Evolutionary conservation across 768 basidiomycete species (phyloP), one percentile per base, ranked within the genome.

Genomic region (Naganishia friedmannii): DNA sequence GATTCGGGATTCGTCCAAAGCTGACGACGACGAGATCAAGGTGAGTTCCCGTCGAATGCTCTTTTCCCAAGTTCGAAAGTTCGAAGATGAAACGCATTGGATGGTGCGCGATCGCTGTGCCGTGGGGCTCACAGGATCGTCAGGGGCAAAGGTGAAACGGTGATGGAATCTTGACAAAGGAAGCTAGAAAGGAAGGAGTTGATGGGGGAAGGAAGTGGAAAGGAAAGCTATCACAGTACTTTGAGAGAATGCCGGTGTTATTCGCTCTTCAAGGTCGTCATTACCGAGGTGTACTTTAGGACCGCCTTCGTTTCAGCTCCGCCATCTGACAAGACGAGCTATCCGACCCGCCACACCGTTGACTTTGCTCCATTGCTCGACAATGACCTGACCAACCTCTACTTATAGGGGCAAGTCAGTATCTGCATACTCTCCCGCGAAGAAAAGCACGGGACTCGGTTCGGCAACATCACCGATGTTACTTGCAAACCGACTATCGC

Each of bases 1-100:
- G 60, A 46, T 63, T 66, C 19, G 65, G 65, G 65, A 53, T 53
- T 3, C 28, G 48, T 19, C 67, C 67, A 23, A 68, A 56, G 53
- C 31, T 68, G 67, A 68, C 67, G n/a, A 54, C 29, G 23, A 56
- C 67, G 31, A 53, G 67, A 28, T 68, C 67, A 29, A 68, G 67
- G 67, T 68, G 54, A 68, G 67, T 56, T 13, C 23, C 42, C 54
- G 29, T 23, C 19, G 15, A 13, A 45, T 21, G 42, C 5, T 26
- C 4, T 63, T 4, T 42, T 26, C 7, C 39, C 42, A 42, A n/a
- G n/a, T n/a, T n/a, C n/a, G n/a, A n/a, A n/a, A n/a, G 23, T 10
- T 37, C 6, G 39, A 63, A 37, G 37, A 23, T 68, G 67, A 53
- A 39, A 53, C 51, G 65, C 21, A 53, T 13, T 34, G 65, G 65